Evolutionary conservation across 345 rosid genomes (phyloP).

Genomic region (Combretum micranthum): DNA sequence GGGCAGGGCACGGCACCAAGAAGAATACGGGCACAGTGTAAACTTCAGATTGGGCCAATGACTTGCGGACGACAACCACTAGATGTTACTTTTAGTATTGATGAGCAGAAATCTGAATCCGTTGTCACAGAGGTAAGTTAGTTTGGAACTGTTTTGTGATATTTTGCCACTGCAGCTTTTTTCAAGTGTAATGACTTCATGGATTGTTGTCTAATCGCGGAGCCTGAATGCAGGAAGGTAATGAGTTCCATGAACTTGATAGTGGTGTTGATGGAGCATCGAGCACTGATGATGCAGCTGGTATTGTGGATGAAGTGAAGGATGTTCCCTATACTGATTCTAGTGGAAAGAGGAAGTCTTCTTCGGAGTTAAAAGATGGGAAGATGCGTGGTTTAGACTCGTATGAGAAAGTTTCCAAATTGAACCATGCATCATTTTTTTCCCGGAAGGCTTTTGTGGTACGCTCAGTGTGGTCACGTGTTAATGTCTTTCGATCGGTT

Average conservation of each 20-base stretch:
- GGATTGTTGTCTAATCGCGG: neutral
- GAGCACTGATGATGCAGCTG: conserved; percentile 5
- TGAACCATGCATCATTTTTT: neutral
- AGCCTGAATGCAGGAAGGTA: conserved; percentile 7
- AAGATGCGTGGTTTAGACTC: neutral
- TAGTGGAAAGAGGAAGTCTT: conserved; percentile 7
- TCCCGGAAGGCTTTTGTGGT: conserved; percentile 12
- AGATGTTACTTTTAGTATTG: conserved; percentile 10
- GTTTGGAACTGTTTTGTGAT: neutral
- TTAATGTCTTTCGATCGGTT: conserved; percentile 2
- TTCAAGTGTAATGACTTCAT: neutral
- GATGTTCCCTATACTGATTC: conserved; percentile 4
- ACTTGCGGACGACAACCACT: conserved; percentile 1
- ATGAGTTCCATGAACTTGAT: neutral
- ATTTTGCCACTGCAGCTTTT: neutral
- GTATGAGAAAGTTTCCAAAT: conserved; percentile 4
- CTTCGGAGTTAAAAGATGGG: conserved; percentile 2
- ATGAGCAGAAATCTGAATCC: conserved; percentile 16
- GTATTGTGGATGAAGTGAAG: conserved; percentile 1
- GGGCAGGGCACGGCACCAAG: conserved; percentile 50
- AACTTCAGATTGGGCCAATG: conserved; percentile 14
- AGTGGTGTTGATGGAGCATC: conserved; percentile 4
- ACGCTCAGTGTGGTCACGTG: neutral
- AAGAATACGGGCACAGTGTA: conserved; percentile 45
- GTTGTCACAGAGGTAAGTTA: conserved; percentile 9